A percentile compares a stretch with the other conserved stretches of the same genome.
Conservation (phyloP, 345 rosid genomes). For the Ceriops tagal region DNA sequence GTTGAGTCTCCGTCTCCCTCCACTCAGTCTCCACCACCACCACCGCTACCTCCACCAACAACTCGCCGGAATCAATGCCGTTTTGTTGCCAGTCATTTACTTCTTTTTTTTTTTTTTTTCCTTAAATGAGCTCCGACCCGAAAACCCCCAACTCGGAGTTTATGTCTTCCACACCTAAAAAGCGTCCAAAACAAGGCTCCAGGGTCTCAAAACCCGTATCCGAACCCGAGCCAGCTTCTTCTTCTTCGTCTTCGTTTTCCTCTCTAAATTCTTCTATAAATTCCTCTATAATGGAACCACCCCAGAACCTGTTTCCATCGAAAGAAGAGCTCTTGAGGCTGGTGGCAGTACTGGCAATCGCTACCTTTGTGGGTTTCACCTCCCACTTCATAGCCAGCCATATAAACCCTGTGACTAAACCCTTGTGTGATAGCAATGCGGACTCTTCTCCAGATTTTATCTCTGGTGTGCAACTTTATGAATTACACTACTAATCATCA, state of each 20-base stretch:
- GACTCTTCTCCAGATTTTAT: constrained; percentile 35
- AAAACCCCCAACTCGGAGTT: neutral
- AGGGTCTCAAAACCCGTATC: no score
- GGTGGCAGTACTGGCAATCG: constrained; percentile 49
- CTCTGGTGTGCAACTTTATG: constrained; percentile 35
- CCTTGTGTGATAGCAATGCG: constrained; percentile 54
- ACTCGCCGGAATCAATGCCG: no score
- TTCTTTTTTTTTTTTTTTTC: no score
- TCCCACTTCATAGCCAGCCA: constrained; percentile 47
- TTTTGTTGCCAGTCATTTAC: no score
- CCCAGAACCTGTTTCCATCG: constrained; percentile 63
- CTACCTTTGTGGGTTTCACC: constrained; percentile 58
- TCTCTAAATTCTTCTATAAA: constrained; percentile 22
- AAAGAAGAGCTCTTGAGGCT: constrained; percentile 52
- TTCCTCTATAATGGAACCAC: constrained; percentile 50
- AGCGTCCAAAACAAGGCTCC: constrained; percentile 30
- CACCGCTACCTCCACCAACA: no score
- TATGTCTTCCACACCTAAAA: constrained; percentile 42
- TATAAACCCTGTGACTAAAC: constrained; percentile 38
- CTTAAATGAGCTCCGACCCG: no score
- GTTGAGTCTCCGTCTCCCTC: no score
- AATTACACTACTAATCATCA: neutral
- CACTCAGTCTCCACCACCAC: no score
- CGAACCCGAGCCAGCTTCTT: no score
- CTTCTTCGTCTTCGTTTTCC: constrained; percentile 20